Percentiles rank a stretch among this genome's conserved stretches.
phyloP scores from a whole-genome alignment of 257 asterid genomes.

The Lycium barbarum region DNA sequence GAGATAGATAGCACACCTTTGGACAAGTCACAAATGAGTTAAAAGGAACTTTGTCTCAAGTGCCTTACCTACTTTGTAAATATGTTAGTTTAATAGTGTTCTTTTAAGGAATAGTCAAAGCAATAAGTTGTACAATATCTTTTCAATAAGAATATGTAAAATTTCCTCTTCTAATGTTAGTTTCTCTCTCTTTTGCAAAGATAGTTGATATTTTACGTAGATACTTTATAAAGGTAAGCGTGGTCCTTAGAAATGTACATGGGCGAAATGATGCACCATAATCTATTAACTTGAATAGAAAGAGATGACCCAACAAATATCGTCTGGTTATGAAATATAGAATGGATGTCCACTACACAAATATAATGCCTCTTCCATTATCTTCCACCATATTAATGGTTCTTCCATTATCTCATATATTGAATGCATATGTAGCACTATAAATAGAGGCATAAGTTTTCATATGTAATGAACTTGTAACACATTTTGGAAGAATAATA shows the following conservation, averaged over 20 bases:
- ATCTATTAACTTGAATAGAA: too few relatives aligned
- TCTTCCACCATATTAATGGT: too few relatives aligned
- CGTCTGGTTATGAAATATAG: too few relatives aligned
- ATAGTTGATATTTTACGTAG: background rate
- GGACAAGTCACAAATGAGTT: background rate
- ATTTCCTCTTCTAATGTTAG: background rate
- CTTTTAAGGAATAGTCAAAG: background rate
- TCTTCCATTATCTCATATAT: too few relatives aligned
- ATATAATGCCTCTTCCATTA: too few relatives aligned
- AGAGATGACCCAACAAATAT: too few relatives aligned
- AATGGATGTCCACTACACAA: too few relatives aligned
- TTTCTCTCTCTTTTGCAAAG: background rate
- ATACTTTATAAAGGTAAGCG: background rate
- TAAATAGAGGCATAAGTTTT: too few relatives aligned
- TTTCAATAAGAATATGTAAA: constrained; percentile 9
- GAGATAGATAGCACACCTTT: background rate
- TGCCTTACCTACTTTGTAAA: background rate
- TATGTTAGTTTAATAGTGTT: constrained; percentile 11
- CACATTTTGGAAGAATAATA: too few relatives aligned
- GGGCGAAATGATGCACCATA: background rate
- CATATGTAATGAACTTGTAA: too few relatives aligned
- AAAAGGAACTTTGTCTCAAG: background rate
- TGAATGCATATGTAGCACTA: too few relatives aligned
- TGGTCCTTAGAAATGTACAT: background rate
- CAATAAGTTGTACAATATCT: background rate